A percentile compares a stretch with the other conserved stretches of the same genome.
Conservation (phyloP, 1,284 basidiomycete species). For the Heliocybe sulcata region DNA sequence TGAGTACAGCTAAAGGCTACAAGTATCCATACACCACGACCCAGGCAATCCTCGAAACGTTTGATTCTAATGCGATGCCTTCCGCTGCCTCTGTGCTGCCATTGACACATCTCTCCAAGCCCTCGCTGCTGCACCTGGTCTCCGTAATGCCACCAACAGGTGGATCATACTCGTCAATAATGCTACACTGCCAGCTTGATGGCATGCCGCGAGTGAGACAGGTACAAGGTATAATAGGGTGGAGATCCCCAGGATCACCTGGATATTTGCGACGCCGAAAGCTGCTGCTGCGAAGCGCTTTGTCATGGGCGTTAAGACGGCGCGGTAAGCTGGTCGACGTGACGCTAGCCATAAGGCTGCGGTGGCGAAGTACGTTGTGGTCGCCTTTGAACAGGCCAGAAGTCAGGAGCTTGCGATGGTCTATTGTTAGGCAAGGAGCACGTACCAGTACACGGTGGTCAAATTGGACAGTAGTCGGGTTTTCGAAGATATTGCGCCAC, state of each 20-base stretch:
- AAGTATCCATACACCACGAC: not conserved
- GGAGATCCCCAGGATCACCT: slow-evolving; percentile 86
- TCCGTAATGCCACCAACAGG: slow-evolving; percentile 64
- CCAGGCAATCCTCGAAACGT: not conserved
- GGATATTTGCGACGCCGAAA: slow-evolving; percentile 80
- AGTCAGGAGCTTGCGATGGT: slow-evolving; percentile 5
- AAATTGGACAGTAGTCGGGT: slow-evolving; percentile 97
- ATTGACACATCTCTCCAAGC: slow-evolving; percentile 41
- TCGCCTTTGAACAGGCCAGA: slow-evolving; percentile 44
- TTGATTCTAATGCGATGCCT: not conserved
- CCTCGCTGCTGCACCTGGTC: slow-evolving; percentile 64
- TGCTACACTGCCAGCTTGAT: slow-evolving; percentile 92
- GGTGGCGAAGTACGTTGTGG: slow-evolving; percentile 74
- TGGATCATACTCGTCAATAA: slow-evolving; percentile 85
- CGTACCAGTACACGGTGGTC: slow-evolving; percentile 86
- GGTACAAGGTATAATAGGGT: slow-evolving; percentile 95
- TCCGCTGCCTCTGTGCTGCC: not conserved
- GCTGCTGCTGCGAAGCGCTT: slow-evolving; percentile 58
- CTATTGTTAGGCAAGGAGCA: slow-evolving; percentile 16
- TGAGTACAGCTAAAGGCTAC: not conserved
- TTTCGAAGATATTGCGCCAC: slow-evolving; percentile 95
- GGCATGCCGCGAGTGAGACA: slow-evolving; percentile 84
- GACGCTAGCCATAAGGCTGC: slow-evolving; percentile 56
- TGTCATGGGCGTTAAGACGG: slow-evolving; percentile 62
- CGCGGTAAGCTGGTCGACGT: slow-evolving; percentile 44